Base-by-base conservation (phyloP, 176 grass and related monocot genomes). In the Eleusine indica region DNA sequence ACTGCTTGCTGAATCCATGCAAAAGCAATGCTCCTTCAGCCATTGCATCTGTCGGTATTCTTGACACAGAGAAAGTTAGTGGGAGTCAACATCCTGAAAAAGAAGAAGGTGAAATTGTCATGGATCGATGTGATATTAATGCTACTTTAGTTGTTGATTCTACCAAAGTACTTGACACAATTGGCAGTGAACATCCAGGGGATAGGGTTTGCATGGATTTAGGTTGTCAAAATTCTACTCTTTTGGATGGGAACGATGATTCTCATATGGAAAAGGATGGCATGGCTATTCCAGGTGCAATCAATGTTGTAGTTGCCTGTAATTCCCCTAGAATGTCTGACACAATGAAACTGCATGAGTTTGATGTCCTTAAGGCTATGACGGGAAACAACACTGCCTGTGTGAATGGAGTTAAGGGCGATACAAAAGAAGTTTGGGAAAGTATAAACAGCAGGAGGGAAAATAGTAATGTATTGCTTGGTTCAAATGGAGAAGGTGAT, bases 41-140 rank as follows among this genome's bases (percentile, higher is more conserved):
- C 12, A 68, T 68, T 49, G 74, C 65, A 78, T 60, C 57, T 73
- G 78, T 4, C 0, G 38, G 16, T 72, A 66, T 54, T 77, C 46
- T 48, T 46, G 66, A 73, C 28, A 61, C 58, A 73, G 3, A 21
- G 73, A 73, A 17, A 78, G 39, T 38, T 78, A 73, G 67, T 58
- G 52, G 60, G 47, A 86, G 49, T 74, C 41, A 72, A 9, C 84
- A 83, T 79, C 17, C 41, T 83, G 80, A 49, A 83, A 83, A 90
- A 44, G 74, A 78, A 68, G 42, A 74, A 18, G 22, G 39, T 62
- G 74, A 22, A 73, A 83, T 29, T 30, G 51, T 43, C 14, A 41
- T 51, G 58, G 66, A 41, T 61, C 41, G 49, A 79, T n/a, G 53
- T 72, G 60, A 89, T 68, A 70, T 21, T 57, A 78, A 19, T 68